phyloP scores from a whole-genome alignment of 495 filamentous ascomycete genomes.

The Trichoderma orchidacearum region DNA sequence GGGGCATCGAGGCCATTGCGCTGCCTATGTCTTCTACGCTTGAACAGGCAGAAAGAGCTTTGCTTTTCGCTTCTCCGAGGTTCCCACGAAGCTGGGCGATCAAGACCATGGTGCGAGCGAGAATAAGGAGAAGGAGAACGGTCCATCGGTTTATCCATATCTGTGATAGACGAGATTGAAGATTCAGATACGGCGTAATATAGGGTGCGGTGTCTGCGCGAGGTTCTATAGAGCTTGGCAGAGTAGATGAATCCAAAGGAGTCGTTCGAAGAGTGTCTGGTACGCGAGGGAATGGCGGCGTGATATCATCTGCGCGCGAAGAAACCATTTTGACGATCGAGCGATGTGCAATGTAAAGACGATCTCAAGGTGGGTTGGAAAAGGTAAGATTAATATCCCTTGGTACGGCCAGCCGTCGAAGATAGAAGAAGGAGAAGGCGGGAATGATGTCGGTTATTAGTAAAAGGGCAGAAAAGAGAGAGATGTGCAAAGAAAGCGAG shows the following conservation, averaged over 20 bases:
- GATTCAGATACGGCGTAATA: slow-evolving; percentile 86
- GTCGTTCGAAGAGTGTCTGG: background rate
- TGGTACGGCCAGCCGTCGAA: background rate
- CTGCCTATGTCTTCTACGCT: slow-evolving; percentile 90
- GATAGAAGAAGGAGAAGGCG: background rate
- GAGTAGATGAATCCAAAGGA: background rate
- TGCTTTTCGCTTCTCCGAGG: slow-evolving; percentile 56
- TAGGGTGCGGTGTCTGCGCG: slow-evolving; percentile 12
- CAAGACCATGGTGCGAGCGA: slow-evolving; percentile 67
- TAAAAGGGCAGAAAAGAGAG: background rate
- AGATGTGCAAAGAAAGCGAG: background rate
- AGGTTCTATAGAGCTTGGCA: background rate
- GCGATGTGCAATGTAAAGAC: background rate
- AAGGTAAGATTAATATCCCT: background rate
- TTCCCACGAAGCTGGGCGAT: slow-evolving; percentile 54
- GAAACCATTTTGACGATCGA: background rate
- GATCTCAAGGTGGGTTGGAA: background rate
- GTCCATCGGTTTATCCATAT: slow-evolving; percentile 98
- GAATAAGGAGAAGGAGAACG: slow-evolving; percentile 69
- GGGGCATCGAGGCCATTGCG: slow-evolving; percentile 92
- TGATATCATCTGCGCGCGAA: background rate
- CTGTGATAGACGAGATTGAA: slow-evolving; percentile 82
- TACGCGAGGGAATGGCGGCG: background rate
- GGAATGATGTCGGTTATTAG: background rate
- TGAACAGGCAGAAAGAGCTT: slow-evolving; percentile 80